Evolutionary conservation across 1,284 basidiomycete genomes (phyloP).

Genomic region (Psilocybe mexicana): DNA sequence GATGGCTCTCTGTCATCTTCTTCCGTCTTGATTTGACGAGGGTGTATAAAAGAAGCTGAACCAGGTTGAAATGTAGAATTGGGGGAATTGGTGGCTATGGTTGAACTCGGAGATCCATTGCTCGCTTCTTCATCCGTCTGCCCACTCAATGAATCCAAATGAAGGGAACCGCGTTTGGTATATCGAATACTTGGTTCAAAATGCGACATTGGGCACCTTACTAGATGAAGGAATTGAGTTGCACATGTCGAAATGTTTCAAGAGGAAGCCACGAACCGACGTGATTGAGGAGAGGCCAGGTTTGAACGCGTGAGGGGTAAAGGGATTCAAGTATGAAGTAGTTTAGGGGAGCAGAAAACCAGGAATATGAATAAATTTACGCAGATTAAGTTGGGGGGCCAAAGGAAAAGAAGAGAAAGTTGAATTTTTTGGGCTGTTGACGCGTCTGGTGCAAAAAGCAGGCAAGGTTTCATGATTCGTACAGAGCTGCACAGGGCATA

Average conservation of each 20-base stretch:
- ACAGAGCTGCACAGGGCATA: conserved; percentile 7
- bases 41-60: not conserved
- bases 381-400: conserved; percentile 1
- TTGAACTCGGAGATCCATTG: conserved; percentile 13
- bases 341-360: no score
- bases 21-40: not conserved
- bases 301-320: not conserved
- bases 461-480: conserved; percentile 16
- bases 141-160: conserved; percentile 12
- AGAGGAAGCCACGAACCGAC: not conserved
- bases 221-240: not conserved
- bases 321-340: not conserved
- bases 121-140: conserved; percentile 13
- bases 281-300: not conserved
- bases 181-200: conserved; percentile 13
- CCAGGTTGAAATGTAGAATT: conserved; percentile 2
- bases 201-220: conserved; percentile 19
- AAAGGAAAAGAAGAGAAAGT: conserved; percentile 6
- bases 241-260: not conserved
- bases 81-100: conserved; percentile 9
- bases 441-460: conserved; percentile 24
- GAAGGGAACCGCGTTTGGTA: conserved; percentile 8
- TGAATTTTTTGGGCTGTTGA: conserved; percentile 6
- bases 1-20: conserved; percentile 26
- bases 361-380: not conserved